These are phyloP conservation scores for Sequoiadendron giganteum DNA, from an alignment of 75 land plant genomes.

Conservation along the genomic window DNA sequence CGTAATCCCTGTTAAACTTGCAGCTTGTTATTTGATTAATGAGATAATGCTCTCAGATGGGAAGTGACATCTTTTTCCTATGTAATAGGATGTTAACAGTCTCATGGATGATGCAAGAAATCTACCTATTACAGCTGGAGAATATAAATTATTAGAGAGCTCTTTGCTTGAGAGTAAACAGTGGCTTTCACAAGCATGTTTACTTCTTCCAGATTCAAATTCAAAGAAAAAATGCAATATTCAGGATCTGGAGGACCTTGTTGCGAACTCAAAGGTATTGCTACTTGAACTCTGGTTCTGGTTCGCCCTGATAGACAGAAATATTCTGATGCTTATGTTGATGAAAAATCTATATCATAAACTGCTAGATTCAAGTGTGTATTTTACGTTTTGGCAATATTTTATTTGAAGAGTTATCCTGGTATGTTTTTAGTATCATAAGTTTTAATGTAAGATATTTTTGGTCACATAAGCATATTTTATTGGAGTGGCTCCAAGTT, in stretches of 20 bases:
- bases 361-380: background rate
- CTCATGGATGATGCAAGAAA: conserved; percentile 3
- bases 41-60: background rate
- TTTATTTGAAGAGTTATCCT: background rate
- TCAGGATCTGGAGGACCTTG: conserved; percentile 9
- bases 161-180: conserved; percentile 3
- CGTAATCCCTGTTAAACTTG: background rate
- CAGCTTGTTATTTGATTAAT: background rate
- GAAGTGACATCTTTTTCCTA: background rate
- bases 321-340: background rate
- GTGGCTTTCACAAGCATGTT: conserved; percentile 2
- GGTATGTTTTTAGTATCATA: background rate
- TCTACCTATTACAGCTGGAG: conserved; percentile 9
- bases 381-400: background rate
- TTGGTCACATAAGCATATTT: background rate
- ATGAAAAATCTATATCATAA: background rate
- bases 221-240: conserved; percentile 8
- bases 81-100: background rate
- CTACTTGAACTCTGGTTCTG: background rate
- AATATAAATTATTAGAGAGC: conserved; percentile 12
- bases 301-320: background rate
- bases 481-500: background rate
- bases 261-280: background rate
- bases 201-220: background rate
- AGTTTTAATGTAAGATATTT: background rate